Evolutionary conservation across 805 yeast species (phyloP), one percentile per base, ranked within the genome.

Genomic region (Myxozyma nipponensis): DNA sequence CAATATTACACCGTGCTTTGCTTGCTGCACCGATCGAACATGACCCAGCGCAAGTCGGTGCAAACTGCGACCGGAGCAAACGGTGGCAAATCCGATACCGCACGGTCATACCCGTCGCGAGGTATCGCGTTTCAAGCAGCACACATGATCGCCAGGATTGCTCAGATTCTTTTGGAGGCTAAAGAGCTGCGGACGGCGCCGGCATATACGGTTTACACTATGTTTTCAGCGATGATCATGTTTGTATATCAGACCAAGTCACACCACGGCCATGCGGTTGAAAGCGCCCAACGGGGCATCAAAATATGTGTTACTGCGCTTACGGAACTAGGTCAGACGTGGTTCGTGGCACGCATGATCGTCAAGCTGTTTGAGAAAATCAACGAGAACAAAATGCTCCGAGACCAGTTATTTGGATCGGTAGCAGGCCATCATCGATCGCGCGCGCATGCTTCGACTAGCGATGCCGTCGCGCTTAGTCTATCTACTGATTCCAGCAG

Each of bases 81-180:
- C 32, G 32, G 32, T 13, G 32, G 32, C 7, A 7, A 28, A 28
- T 54, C 40, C 25, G 38, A 44, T 3, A 46, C 46, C 6, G 37
- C 50, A 22, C 45, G 44, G 15, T 67, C 73, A 1, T 81, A 80
- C 63, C 86, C 87, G 4, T 78, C 84, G n/a, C 81, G 86, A 83
- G 86, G 89, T 7, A 83, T 84, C 50, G 84, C 88, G 2, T 84
- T 84, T 72, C 87, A 83, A 65, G 86, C 90, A 0, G 88, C 93
- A 0, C 78, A 86, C 60, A 81, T 83, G 79, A 80, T 85, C 55
- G 76, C 85, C 3, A 72, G 77, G 39, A 81, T 86, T 47, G 74
- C 79, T 25, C 80, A 81, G 43, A 80, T 77, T 50, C 58, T 85
- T 50, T 59, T 73, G 36, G 77, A 74, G 39, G 72, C 74, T 38